Conservation (phyloP, 2,329 filamentous ascomycete species). For the Colletotrichum destructivum region DNA sequence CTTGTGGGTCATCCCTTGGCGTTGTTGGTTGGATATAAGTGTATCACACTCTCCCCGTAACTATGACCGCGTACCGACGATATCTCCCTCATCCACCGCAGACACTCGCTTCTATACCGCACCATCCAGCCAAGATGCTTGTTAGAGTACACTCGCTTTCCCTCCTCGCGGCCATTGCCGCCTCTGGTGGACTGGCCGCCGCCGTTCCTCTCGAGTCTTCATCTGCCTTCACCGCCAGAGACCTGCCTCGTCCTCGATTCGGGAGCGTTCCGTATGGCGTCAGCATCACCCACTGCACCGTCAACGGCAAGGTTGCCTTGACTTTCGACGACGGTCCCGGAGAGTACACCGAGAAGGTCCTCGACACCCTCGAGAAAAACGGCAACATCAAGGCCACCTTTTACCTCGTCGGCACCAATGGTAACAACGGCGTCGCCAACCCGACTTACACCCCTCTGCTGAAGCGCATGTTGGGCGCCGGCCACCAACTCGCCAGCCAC, state of each 20-base stretch:
- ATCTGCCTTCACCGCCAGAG: slow-evolving; percentile 23
- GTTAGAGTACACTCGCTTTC: slow-evolving; percentile 40
- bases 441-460: slow-evolving; percentile 58
- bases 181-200: slow-evolving; percentile 27
- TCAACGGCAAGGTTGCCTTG: slow-evolving; percentile 53
- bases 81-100: slow-evolving; percentile 3
- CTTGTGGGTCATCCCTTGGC: slow-evolving; percentile 12
- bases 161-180: slow-evolving; percentile 34
- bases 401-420: slow-evolving; percentile 54
- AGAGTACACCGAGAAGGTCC: slow-evolving; percentile 51
- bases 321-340: slow-evolving; percentile 58
- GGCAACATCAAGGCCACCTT: slow-evolving; percentile 54
- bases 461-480: slow-evolving; percentile 58
- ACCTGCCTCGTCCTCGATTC: slow-evolving; percentile 47
- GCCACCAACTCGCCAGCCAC: slow-evolving; percentile 65
- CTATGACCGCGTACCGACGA: neutral
- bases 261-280: slow-evolving; percentile 51
- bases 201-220: slow-evolving; percentile 32
- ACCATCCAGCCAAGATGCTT: slow-evolving; percentile 39
- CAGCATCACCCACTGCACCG: slow-evolving; percentile 53
- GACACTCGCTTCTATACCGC: slow-evolving; percentile 22
- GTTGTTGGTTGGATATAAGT: slow-evolving; percentile 30
- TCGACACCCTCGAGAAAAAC: slow-evolving; percentile 54
- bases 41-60: slow-evolving; percentile 5
- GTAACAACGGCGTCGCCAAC: slow-evolving; percentile 52